These are phyloP conservation scores for Orychophragmus violaceus DNA, from an alignment of 345 rosid species.

Conservation along the genomic window DNA sequence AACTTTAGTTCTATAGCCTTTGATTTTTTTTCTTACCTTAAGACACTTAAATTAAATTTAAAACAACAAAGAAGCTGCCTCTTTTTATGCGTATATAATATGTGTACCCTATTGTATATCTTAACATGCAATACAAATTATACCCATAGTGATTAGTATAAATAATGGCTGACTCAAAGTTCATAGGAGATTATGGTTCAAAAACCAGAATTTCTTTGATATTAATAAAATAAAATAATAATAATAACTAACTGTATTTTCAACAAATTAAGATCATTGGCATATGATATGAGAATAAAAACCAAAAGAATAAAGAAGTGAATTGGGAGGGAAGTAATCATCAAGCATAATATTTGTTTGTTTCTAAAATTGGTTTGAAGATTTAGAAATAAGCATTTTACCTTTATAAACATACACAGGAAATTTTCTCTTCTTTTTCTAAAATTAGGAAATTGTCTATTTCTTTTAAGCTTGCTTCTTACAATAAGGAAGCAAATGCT, in stretches of 20 bases:
- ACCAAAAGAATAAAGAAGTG: slow-evolving; percentile 60
- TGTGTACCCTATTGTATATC: not conserved
- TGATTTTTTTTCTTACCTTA: slow-evolving; percentile 14
- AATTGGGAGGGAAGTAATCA: slow-evolving; percentile 65
- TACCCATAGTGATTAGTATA: no score
- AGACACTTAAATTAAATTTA: not conserved
- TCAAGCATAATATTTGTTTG: slow-evolving; percentile 34
- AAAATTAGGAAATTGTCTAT: slow-evolving; percentile 22
- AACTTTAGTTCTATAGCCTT: slow-evolving; percentile 28
- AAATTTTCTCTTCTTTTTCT: not conserved
- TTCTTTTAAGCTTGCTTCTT: slow-evolving; percentile 33
- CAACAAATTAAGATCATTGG: not conserved
- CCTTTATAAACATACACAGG: not conserved
- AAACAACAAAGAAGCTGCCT: not conserved
- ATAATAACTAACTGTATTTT: not conserved
- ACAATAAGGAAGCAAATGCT: slow-evolving; percentile 24
- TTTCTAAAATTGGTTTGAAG: slow-evolving; percentile 52
- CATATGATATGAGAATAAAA: slow-evolving; percentile 20
- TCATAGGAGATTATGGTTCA: no score
- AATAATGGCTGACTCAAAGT: no score
- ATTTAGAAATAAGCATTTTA: slow-evolving; percentile 49
- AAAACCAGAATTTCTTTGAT: no score
- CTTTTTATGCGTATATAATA: not conserved
- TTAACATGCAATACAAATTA: not conserved
- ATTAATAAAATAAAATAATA: no score